Conservation (phyloP, 2,329 filamentous ascomycete species). For the Coniella vitis region DNA sequence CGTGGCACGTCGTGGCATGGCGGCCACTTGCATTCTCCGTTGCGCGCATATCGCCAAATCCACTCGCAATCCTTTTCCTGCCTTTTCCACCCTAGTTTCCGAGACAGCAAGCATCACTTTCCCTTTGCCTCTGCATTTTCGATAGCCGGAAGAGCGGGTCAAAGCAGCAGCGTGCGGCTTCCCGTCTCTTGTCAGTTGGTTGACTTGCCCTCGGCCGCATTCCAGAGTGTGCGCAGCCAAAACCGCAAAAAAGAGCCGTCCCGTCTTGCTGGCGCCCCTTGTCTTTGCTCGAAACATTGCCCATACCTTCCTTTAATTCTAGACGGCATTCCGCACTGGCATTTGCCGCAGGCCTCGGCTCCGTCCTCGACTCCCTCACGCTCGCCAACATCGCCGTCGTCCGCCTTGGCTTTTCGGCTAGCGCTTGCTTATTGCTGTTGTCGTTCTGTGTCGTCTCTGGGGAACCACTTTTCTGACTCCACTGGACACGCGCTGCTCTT, state of each 20-base stretch:
- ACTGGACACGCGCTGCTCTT: constrained; percentile 6
- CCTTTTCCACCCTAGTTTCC: no score
- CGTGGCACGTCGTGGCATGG: no score
- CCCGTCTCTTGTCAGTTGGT: constrained; percentile 1
- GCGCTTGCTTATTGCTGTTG: constrained; percentile 8
- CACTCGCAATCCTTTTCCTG: no score
- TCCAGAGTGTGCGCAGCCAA: background rate
- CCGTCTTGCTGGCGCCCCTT: constrained; percentile 2
- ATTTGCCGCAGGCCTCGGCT: no score
- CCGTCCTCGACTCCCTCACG: background rate
- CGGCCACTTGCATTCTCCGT: no score
- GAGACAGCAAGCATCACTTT: no score
- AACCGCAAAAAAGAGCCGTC: constrained; percentile 8
- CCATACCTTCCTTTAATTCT: background rate
- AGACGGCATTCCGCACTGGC: no score
- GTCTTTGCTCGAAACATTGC: background rate
- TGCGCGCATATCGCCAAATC: no score
- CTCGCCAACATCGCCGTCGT: no score
- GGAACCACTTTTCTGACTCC: constrained; percentile 12
- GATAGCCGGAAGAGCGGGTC: no score
- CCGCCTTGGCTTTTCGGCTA: background rate
- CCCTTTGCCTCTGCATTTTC: no score
- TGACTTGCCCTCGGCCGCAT: background rate
- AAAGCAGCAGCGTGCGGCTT: no score
- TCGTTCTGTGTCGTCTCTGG: background rate